Evolutionary conservation across 2,329 filamentous ascomycete species (phyloP), one percentile per base, ranked within the genome.

Genomic region (Seiridium unicorne): DNA sequence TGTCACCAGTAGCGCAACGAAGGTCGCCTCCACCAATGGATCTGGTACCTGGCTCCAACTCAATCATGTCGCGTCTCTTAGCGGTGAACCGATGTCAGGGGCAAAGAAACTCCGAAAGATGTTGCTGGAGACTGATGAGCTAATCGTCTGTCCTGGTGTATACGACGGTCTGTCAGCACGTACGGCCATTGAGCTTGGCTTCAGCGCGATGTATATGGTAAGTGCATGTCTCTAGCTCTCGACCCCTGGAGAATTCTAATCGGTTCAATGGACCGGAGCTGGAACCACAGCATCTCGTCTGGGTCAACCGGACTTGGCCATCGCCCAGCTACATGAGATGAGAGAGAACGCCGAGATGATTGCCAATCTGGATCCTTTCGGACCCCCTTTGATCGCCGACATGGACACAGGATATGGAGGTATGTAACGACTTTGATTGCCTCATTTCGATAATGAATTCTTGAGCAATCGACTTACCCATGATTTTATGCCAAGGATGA

Each of bases 391-490:
- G 4, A 83, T 84, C 61, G 81, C 81, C 34, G 82, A 84, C 60
- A 79, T 79, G 63, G 82, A 84, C 65, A 84, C 81, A 4, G 82
- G 82, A 38, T 84, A 84, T 65, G 81, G 81, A 48, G 81, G 81
- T 76, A 65, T 66, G 73, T 64, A 13, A 53, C 1, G 13, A 53
- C 9, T 1, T 32, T 51, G 8, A 40, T 11, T 3, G 8, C 47
- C 47, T 4, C 10, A 47, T n/a, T 31, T 32, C 47, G 56, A 3
- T 11, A 54, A 47, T 1, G 61, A 56, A 38, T 26, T 26, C 18
- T 26, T 26, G 18, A 26, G 18, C 18, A 26, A 26, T 51, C n/a
- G 13, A 57, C n/a, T 7, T 44, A 9, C 32, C 44, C 42, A 18
- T 55, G 5, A 7, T 42, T 13, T 1, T 13, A 42, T 42, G 7